Conservation (phyloP, 257 asterid species). For the Solanum bukasovii region DNA sequence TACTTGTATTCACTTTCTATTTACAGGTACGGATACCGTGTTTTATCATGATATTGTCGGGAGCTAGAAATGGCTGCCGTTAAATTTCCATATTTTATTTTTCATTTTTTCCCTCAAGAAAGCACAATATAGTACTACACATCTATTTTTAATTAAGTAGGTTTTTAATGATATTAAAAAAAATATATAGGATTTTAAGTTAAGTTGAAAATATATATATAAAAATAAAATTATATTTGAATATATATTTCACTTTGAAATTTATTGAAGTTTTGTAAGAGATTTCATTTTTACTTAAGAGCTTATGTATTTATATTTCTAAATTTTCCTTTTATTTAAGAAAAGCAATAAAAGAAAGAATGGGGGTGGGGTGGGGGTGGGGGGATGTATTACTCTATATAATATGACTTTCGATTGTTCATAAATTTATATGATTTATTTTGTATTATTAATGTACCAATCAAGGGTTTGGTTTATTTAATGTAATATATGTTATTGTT, state of each 20-base stretch:
- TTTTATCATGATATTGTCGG: neutral
- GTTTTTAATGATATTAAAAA: neutral
- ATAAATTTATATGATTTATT: neutral
- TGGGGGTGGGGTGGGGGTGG: no score
- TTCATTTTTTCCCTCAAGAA: neutral
- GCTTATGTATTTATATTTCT: neutral
- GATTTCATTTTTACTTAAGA: neutral
- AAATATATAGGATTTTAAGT: neutral
- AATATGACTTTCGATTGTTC: no score
- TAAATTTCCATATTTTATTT: neutral
- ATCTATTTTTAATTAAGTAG: neutral
- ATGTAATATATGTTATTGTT: no score
- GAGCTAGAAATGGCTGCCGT: neutral
- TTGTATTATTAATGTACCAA: neutral
- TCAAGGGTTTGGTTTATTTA: no score
- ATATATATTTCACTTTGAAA: neutral
- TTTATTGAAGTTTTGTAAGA: neutral
- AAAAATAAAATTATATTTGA: neutral
- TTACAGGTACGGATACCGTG: neutral
- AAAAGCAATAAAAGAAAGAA: neutral
- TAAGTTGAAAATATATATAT: neutral
- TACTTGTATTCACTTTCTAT: neutral
- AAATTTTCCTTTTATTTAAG: neutral
- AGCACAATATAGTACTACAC: neutral
- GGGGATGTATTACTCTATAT: neutral